Evolutionary conservation across 1,284 basidiomycete genomes (phyloP).

Genomic region (Apiotrichum porosum): DNA sequence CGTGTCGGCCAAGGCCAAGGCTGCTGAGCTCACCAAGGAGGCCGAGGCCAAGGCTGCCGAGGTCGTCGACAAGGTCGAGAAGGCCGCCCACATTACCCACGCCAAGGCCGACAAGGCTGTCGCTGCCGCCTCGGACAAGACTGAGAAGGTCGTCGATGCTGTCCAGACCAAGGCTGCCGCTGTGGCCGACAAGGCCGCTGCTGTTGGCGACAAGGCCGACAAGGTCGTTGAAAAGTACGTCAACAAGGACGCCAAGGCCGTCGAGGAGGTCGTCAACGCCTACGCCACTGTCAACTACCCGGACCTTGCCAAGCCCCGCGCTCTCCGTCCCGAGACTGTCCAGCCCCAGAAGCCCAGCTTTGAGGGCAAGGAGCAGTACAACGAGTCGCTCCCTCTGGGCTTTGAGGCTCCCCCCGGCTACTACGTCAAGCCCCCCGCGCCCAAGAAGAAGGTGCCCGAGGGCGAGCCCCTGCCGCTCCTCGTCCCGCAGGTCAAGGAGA

Average conservation of each 20-base stretch:
- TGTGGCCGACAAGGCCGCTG: slow-evolving; percentile 25
- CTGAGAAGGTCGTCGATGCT: no score
- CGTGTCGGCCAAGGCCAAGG: not conserved
- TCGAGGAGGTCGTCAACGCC: slow-evolving; percentile 19
- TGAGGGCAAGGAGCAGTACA: slow-evolving; percentile 58
- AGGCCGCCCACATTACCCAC: slow-evolving; percentile 13
- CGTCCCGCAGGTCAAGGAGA: slow-evolving; percentile 71
- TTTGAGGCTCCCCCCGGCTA: slow-evolving; percentile 88
- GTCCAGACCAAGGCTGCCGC: slow-evolving; percentile 8
- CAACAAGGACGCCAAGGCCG: not conserved
- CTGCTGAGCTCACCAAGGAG: slow-evolving; percentile 28
- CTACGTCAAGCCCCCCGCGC: slow-evolving; percentile 45
- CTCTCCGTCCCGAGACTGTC: slow-evolving; percentile 45
- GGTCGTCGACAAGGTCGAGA: slow-evolving; percentile 3
- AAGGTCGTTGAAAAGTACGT: slow-evolving; percentile 14
- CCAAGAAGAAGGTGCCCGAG: slow-evolving; percentile 22
- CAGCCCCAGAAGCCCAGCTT: slow-evolving; percentile 36
- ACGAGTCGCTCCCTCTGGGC: slow-evolving; percentile 71
- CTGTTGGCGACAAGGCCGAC: slow-evolving; percentile 10
- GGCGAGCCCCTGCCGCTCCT: slow-evolving; percentile 62
- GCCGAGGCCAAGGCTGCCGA: slow-evolving; percentile 19
- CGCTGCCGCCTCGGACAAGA: no score
- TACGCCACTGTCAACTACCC: slow-evolving; percentile 20
- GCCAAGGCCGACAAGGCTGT: slow-evolving; percentile 43
- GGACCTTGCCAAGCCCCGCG: slow-evolving; percentile 31